phyloP scores from a whole-genome alignment of 129 eudicot species.

The Tagetes erecta region DNA sequence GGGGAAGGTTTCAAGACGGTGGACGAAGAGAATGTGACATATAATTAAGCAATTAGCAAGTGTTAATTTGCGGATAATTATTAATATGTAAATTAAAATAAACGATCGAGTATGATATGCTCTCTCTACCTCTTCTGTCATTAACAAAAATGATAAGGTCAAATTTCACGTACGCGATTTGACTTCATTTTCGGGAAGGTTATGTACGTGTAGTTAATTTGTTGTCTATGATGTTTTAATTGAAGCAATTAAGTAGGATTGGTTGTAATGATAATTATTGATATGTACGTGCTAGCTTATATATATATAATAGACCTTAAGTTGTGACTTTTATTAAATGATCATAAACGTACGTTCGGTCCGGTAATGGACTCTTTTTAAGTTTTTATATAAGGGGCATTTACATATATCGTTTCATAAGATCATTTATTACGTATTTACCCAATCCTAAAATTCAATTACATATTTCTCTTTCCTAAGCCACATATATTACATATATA shows the following conservation, averaged over 20 bases:
- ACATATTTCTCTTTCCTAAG: too few relatives aligned
- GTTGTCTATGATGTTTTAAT: slow-evolving; percentile 6
- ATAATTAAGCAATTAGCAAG: not conserved
- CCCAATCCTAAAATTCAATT: too few relatives aligned
- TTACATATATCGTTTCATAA: too few relatives aligned
- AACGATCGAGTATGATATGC: slow-evolving; percentile 9
- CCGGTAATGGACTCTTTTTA: too few relatives aligned
- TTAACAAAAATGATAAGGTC: not conserved
- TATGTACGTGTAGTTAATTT: slow-evolving; percentile 9
- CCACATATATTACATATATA: too few relatives aligned
- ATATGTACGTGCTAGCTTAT: not conserved
- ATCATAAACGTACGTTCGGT: too few relatives aligned
- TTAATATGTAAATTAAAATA: slow-evolving; percentile 25
- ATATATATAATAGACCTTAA: not conserved
- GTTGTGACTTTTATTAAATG: too few relatives aligned
- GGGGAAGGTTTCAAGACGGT: slow-evolving; percentile 30
- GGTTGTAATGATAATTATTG: slow-evolving; percentile 4
- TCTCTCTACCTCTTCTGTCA: slow-evolving; percentile 47
- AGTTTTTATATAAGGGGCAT: too few relatives aligned
- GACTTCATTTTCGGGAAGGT: not conserved
- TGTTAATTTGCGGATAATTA: too few relatives aligned
- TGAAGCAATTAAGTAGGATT: not conserved
- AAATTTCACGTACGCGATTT: slow-evolving; percentile 6
- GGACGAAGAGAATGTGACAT: slow-evolving; percentile 28
- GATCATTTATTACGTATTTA: too few relatives aligned